Evolutionary conservation across 176 grass and related monocot species (phyloP).

Genomic region (Pontederia paniculata): DNA sequence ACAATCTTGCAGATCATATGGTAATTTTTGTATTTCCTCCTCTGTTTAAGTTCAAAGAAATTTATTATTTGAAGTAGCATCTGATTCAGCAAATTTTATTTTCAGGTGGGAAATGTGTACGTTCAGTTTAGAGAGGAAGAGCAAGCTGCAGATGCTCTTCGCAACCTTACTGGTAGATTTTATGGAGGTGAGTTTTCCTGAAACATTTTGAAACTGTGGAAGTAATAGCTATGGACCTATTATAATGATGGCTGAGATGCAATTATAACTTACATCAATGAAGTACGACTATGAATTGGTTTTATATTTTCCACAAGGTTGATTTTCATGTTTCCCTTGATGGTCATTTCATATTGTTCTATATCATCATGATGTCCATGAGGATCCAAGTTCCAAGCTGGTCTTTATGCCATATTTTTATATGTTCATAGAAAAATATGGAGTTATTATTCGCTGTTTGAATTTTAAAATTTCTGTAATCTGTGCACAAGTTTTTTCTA

Average conservation of each 20-base stretch:
- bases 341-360: too few relatives aligned
- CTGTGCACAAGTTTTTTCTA: too few relatives aligned
- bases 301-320: neutral
- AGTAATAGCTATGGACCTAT: too few relatives aligned
- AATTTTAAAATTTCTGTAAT: neutral
- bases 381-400: too few relatives aligned
- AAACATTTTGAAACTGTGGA: too few relatives aligned
- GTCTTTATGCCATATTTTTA: too few relatives aligned
- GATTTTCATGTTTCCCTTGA: neutral
- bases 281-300: too few relatives aligned
- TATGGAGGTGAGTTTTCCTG: conserved; percentile 15
- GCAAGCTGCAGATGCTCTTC: conserved; percentile 22
- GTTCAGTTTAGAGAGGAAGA: conserved; percentile 26
- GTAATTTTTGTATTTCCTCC: neutral
- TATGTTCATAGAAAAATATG: too few relatives aligned
- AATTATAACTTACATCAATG: too few relatives aligned
- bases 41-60: too few relatives aligned
- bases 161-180: conserved; percentile 19
- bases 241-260: too few relatives aligned
- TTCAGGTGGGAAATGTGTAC: conserved; percentile 21
- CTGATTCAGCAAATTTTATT: neutral
- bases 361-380: too few relatives aligned
- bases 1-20: conserved; percentile 25
- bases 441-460: neutral
- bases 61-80: neutral